Evolutionary conservation across 495 filamentous ascomycete genomes (phyloP), one percentile per base, ranked within the genome.

Genomic region (Neohortaea acidophila): DNA sequence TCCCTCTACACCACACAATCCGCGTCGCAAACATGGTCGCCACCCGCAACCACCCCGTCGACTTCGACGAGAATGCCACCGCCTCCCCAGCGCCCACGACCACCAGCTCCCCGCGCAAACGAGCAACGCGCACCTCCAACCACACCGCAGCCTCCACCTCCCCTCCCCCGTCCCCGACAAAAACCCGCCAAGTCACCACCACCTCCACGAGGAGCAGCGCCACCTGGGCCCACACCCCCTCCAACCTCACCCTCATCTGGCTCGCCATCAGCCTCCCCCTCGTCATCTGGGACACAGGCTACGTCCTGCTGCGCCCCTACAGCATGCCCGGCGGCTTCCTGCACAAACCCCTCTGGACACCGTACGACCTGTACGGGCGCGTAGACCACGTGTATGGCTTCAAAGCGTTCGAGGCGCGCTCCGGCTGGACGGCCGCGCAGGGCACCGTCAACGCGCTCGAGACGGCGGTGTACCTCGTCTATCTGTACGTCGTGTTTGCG

Each of bases 361-460:
- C 81, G 0, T 94, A 94, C 58, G 75, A 68, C 52, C 70, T 91
- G 0, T 94, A 94, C 60, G 78, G 76, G 21, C 67, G 60, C 24
- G 63, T 93, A 39, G 87, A 96, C 54, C 67, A 84, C 55, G 65
- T 86, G 23, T 96, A 96, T 59, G 83, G 85, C 18, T 78, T 69
- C 68, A 78, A 79, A 48, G 77, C 81, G 6, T 84, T 68, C 56
- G 60, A 81, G 40, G 70, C 66, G 37, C 57, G 63, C 22, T 78
- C 79, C 56, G 84, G 85, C 1, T 94, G 89, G 54, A 81, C 84
- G 0, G 70, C 66, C 11, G 84, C 84, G 44, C 85, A 92, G 65
- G 67, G 68, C 11, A 36, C 63, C 2, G 36, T 92, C 56, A 96
- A 94, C 51, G 44, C 77, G 1, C 35, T 84, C 43, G 87, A 96